These are phyloP conservation scores for Mucor plumbeus DNA, from an alignment of 371 early-diverging fungal species.

Conservation along the genomic window DNA sequence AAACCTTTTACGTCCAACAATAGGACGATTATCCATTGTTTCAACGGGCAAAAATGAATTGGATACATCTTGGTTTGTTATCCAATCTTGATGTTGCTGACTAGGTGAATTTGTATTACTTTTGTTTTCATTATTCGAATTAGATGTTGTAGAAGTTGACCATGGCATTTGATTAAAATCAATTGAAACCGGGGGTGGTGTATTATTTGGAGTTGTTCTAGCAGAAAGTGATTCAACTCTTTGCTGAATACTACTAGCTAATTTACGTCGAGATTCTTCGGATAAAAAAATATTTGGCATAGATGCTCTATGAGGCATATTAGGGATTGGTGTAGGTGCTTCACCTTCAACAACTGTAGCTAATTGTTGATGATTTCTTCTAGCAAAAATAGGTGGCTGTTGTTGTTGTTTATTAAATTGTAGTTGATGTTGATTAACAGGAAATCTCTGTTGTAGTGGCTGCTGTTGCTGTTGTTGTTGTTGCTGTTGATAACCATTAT, in stretches of 20 bases:
- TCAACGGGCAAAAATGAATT: neutral
- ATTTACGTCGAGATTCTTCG: neutral
- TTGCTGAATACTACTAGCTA: neutral
- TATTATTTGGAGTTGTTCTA: constrained; percentile 17
- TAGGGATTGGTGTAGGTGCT: neutral
- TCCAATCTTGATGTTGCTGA: constrained; percentile 3
- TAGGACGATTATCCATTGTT: neutral
- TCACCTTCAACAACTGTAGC: constrained; percentile 18
- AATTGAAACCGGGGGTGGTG: constrained; percentile 17
- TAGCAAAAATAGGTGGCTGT: neutral
- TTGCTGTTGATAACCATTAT: neutral
- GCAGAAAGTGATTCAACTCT: constrained; percentile 5
- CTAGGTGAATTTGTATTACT: neutral
- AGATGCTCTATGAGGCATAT: constrained; percentile 26
- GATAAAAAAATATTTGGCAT: constrained; percentile 32
- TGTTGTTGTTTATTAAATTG: constrained; percentile 1
- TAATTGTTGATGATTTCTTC: constrained; percentile 11
- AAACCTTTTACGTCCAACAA: constrained; percentile 19
- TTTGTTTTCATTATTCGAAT: neutral
- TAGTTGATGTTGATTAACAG: neutral
- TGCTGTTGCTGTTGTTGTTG: constrained; percentile 2
- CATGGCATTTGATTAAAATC: constrained; percentile 24
- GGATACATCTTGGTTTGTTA: neutral
- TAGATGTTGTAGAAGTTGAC: constrained; percentile 9
- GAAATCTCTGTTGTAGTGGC: neutral